phyloP scores from a whole-genome alignment of 768 basidiomycete species.

The Cystofilobasidium ferigula region DNA sequence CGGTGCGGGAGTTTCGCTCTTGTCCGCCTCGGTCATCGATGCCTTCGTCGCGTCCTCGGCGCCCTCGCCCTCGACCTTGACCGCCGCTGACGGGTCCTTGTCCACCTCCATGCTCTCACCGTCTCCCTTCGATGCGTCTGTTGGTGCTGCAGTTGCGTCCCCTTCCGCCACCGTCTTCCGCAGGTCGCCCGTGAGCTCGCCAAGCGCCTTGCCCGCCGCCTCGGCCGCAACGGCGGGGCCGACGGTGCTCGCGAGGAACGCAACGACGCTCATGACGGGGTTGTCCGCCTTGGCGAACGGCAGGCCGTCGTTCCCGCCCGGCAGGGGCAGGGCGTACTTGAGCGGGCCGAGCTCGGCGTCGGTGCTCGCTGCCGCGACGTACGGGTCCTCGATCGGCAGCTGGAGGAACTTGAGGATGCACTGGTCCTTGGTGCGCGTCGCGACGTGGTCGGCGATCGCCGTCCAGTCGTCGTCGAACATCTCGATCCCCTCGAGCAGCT shows the following conservation, averaged over 20 bases:
- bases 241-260: constrained; percentile 79
- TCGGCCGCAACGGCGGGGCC: constrained; percentile 81
- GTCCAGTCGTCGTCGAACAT: constrained; percentile 99
- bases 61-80: constrained; percentile 31
- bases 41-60: constrained; percentile 10
- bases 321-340: constrained; percentile 46
- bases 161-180: constrained; percentile 34
- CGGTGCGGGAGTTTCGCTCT: constrained; percentile 37
- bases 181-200: constrained; percentile 60
- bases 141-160: background rate
- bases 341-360: constrained; percentile 62
- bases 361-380: constrained; percentile 42
- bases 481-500: constrained; percentile 89
- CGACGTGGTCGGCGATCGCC: constrained; percentile 78
- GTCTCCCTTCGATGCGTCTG: background rate
- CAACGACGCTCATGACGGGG: constrained; percentile 96
- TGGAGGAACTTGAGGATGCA: constrained; percentile 92
- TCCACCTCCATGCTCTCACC: constrained; percentile 2
- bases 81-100: too few relatives aligned
- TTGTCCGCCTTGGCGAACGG: constrained; percentile 94
- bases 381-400: constrained; percentile 91
- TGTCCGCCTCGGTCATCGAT: too few relatives aligned
- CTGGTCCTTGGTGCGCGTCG: constrained; percentile 75
- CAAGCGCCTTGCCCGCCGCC: constrained; percentile 80
- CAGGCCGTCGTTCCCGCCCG: constrained; percentile 41